These are phyloP conservation scores for Sugiyamaella neomexicana DNA, from an alignment of 1,139 yeast species.

Conservation along the genomic window DNA sequence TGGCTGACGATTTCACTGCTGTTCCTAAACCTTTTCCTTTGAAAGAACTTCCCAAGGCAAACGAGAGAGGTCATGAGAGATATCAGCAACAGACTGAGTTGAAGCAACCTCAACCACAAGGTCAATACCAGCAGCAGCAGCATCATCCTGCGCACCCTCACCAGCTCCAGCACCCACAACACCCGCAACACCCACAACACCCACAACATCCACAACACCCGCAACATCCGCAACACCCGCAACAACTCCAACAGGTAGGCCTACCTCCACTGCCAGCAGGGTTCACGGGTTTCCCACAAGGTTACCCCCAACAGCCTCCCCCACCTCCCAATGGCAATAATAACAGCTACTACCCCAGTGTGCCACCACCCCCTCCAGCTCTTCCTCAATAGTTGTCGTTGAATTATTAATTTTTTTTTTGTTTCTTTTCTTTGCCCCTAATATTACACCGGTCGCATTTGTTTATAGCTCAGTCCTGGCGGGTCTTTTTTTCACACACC, in stretches of 20 bases:
- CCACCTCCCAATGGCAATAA: slow-evolving; percentile 18
- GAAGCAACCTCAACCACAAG: too few relatives aligned
- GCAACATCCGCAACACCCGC: slow-evolving; percentile 28
- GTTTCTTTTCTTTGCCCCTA: slow-evolving; percentile 7
- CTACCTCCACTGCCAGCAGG: slow-evolving; percentile 11
- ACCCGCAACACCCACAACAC: slow-evolving; percentile 30
- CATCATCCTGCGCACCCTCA: slow-evolving; percentile 21
- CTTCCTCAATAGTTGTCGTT: slow-evolving; percentile 15
- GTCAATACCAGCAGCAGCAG: too few relatives aligned
- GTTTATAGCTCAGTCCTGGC: background rate
- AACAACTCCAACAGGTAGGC: slow-evolving; percentile 12
- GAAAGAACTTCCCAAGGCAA: slow-evolving; percentile 56
- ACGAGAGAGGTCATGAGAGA: slow-evolving; percentile 26
- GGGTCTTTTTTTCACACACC: slow-evolving; percentile 12
- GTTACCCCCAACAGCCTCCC: slow-evolving; percentile 23
- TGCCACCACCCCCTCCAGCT: slow-evolving; percentile 17
- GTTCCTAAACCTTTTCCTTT: slow-evolving; percentile 89
- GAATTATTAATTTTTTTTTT: slow-evolving; percentile 12
- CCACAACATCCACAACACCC: too few relatives aligned
- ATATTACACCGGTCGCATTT: background rate
- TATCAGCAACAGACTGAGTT: slow-evolving; percentile 29
- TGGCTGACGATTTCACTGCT: slow-evolving; percentile 71
- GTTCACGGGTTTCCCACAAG: slow-evolving; percentile 13
- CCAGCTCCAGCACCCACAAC: slow-evolving; percentile 28
- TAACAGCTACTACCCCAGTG: slow-evolving; percentile 14